Base-by-base conservation (phyloP, 371 early-diverging fungal species). In the Syncephalis fuscata region DNA sequence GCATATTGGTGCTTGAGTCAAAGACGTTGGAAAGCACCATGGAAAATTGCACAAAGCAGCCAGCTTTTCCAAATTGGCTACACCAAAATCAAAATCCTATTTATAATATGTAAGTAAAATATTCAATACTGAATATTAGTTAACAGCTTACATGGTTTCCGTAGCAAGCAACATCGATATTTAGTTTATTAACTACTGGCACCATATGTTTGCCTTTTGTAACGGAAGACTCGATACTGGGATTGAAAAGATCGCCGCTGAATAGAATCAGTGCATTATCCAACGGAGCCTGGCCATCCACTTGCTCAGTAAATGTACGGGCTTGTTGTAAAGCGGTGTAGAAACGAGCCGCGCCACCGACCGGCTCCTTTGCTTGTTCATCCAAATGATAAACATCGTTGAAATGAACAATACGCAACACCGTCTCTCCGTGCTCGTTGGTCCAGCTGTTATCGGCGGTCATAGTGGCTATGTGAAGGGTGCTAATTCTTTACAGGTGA, bases 331-430 rank as follows among this genome's bases (percentile, higher is more conserved):
- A 21, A 7, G 59, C 55, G 0, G 55, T 61, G 17, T 59, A 57
- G 45, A 79, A 79, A 10, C 76, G 56, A 24, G 79, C 66, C 0
- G 73, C 71, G 4, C 78, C 78, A 27, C 78, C 79, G 5, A 78
- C 61, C 16, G 78, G 76, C 45, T 77, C 77, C 3, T 57, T 52
- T 32, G 63, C 64, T 19, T 49, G 36, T 0, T 73, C 59, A 0
- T 55, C 45, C 1, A 72, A 64, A 24, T 78, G 69, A 45, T 76
- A 78, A 5, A 78, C 74, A 48, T 76, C 78, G 54, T 78, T 78
- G 40, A 76, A 76, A 50, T 78, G 78, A 36, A 77, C 42, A 36
- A 71, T 58, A 46, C 19, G 21, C 8, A 41, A 11, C 32, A 32
- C 32, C 7, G 32, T 32, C 32, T 32, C 32, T 7, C 32, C 32